Conservation (phyloP, 2,329 filamentous ascomycete genomes). For the Elsinoe batatas region DNA sequence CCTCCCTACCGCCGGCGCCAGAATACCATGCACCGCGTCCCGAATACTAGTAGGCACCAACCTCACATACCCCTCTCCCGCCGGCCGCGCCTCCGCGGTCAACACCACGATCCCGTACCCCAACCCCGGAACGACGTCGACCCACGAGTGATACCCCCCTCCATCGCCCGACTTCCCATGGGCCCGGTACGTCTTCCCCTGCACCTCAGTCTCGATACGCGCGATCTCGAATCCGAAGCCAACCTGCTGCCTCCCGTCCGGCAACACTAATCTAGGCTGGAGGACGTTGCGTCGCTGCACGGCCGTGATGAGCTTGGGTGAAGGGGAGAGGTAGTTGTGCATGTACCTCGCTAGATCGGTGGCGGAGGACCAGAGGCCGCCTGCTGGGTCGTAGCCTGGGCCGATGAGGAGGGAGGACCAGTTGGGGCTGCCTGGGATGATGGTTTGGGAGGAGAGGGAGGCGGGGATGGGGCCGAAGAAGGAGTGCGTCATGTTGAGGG, state of each 20-base stretch:
- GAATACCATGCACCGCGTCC: neutral
- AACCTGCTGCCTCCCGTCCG: neutral
- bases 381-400: conserved; percentile 9
- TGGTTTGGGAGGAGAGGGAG: neutral
- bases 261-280: neutral
- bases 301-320: neutral
- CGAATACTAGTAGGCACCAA: neutral
- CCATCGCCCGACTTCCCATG: neutral
- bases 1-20: neutral
- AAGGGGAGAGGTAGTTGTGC: neutral
- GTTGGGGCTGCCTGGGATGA: neutral
- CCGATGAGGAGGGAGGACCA: conserved; percentile 4
- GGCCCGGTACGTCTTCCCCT: neutral
- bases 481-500: neutral
- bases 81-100: neutral
- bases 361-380: conserved; percentile 5
- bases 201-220: neutral
- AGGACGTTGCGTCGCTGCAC: neutral
- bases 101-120: neutral
- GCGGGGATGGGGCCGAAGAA: conserved; percentile 7
- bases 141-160: neutral
- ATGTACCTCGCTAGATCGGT: neutral
- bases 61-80: neutral
- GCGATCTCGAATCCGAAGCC: conserved; percentile 2
- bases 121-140: neutral